Base-by-base conservation (phyloP, 345 rosid species). In the Erucastrum elatum region DNA sequence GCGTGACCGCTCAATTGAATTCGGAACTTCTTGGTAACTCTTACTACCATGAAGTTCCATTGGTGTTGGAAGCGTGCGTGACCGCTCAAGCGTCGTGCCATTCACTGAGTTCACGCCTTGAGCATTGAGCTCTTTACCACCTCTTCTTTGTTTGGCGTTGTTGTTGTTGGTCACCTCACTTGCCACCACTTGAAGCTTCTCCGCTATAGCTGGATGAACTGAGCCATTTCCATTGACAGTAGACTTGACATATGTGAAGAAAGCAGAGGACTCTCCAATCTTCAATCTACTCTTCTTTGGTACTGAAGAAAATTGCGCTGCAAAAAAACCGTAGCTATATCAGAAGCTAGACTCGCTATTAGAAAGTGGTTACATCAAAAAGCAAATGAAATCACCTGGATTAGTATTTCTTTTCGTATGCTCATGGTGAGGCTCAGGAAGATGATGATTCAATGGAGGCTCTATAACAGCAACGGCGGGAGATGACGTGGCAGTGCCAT, bases 201-300 rank as follows among this genome's bases (percentile, higher is more conserved):
- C 83, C 6, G 46, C 17, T 11, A 71, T 34, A 66, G 29, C 69
- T 0, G 8, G 73, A 71, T 46, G 80, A 66, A 65, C 74, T 60
- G 77, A 75, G 64, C 74, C 70, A 71, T 75, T 81, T 66, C 68
- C 74, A 46, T 75, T 75, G 73, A 70, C 83, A 80, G 78, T 81
- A 33, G 97, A 88, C 81, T 92, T 95, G 55, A 90, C 96, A 17
- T 95, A 95, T 60, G 96, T 90, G 71, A 92, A 92, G 86, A 95
- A 95, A 67, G 99, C 99, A 12, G 99, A 95, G 2, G 99, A 95
- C 81, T 85, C 95, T 5, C 98, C 99, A 67, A 90, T 84, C 85
- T 77, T 81, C 71, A 81, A 39, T 39, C 90, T 86, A 76, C 93
- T 89, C 82, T 90, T 92, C 87, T 84, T 92, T 31, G 99, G 99